Evolutionary conservation across 768 basidiomycete species (phyloP).

Genomic region (Trametes maxima): DNA sequence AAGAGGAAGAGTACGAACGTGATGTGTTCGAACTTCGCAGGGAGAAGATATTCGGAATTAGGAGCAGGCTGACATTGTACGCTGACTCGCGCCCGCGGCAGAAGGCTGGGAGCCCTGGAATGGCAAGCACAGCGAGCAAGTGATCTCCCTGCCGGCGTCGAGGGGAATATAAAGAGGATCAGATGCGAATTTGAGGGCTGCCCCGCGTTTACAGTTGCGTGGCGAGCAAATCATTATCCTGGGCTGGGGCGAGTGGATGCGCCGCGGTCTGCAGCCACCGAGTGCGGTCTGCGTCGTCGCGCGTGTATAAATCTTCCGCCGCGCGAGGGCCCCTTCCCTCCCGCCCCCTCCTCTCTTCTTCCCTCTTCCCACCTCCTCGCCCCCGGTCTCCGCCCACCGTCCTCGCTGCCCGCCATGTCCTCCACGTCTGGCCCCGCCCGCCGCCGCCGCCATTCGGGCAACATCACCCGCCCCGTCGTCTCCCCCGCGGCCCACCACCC

Average conservation of each 20-base stretch:
- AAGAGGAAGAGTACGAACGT: neutral
- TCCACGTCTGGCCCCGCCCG: constrained; percentile 16
- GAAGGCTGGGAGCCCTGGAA: neutral
- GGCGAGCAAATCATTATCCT: too few relatives aligned
- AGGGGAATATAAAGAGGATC: neutral
- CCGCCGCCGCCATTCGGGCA: constrained; percentile 57
- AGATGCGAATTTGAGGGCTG: neutral
- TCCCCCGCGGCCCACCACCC: constrained; percentile 24
- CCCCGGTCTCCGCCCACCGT: neutral
- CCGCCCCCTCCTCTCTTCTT: neutral
- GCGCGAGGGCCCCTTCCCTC: neutral
- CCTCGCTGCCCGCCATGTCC: constrained; percentile 18
- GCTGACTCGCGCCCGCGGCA: too few relatives aligned
- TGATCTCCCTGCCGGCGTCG: neutral
- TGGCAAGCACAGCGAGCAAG: neutral
- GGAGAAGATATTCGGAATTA: neutral
- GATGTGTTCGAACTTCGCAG: neutral
- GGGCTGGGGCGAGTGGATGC: too few relatives aligned
- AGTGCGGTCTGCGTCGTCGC: neutral
- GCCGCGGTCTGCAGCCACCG: too few relatives aligned
- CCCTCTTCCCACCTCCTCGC: constrained; percentile 1
- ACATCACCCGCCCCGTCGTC: constrained; percentile 28
- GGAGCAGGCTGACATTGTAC: too few relatives aligned
- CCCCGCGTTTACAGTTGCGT: neutral
- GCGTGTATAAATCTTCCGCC: constrained; percentile 1